A percentile compares a stretch with the other conserved stretches of the same genome.
These are phyloP conservation scores for Trapa bicornis DNA, from an alignment of 345 rosid genomes.

Conservation along the genomic window DNA sequence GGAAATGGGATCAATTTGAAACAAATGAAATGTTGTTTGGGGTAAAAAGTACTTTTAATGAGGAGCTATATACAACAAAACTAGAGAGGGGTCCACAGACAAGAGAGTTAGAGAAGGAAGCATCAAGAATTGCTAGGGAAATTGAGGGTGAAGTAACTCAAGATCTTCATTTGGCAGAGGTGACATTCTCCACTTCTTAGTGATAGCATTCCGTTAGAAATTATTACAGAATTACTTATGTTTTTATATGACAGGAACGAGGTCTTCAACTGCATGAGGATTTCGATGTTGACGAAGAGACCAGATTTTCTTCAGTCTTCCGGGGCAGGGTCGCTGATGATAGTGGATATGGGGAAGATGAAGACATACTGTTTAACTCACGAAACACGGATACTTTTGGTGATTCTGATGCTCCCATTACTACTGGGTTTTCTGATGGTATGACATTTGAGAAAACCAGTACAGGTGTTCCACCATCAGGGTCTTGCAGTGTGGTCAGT, in stretches of 20 bases:
- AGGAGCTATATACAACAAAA: conserved; percentile 84
- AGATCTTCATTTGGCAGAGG: conserved; percentile 95
- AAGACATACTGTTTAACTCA: conserved; percentile 47
- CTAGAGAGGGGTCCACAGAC: conserved; percentile 54
- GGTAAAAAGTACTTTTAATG: conserved; percentile 73
- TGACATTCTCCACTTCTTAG: conserved; percentile 14
- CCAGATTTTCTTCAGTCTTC: conserved; percentile 67
- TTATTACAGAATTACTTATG: conserved; percentile 7
- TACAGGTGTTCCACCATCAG: conserved; percentile 26
- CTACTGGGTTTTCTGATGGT: conserved; percentile 23
- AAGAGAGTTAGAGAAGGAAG: conserved; percentile 63
- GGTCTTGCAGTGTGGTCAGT: conserved; percentile 36
- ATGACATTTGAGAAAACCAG: conserved; percentile 28
- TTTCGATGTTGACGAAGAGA: conserved; percentile 68
- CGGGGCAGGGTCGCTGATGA: conserved; percentile 48
- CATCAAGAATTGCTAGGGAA: conserved; percentile 78
- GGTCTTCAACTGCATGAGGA: conserved; percentile 47
- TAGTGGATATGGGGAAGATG: conserved; percentile 65
- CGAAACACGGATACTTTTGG: conserved; percentile 51
- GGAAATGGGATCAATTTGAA: conserved; percentile 89
- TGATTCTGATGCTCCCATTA: conserved; percentile 28
- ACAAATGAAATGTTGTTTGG: conserved; percentile 68
- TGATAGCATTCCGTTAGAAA: conserved; percentile 2
- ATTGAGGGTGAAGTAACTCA: conserved; percentile 76
- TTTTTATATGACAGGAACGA: conserved; percentile 56